phyloP scores from a whole-genome alignment of 805 yeast genomes.

The Debaryomyces hansenii region DNA sequence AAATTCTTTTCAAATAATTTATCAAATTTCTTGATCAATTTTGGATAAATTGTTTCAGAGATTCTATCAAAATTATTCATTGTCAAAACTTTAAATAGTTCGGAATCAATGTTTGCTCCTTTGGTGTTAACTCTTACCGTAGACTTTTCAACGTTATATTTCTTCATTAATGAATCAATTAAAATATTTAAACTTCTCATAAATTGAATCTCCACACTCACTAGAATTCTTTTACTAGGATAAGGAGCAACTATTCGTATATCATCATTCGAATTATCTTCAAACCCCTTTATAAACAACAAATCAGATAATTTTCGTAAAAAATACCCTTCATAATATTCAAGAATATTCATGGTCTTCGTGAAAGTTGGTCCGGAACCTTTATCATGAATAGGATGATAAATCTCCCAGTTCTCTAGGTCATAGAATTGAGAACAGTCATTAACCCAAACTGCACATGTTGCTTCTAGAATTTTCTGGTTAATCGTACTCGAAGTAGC shows the following conservation, averaged over 20 bases:
- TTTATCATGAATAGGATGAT: conserved; percentile 9
- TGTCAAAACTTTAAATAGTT: conserved; percentile 38
- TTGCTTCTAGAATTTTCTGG: conserved; percentile 41
- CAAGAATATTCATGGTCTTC: conserved; percentile 33
- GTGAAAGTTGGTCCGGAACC: conserved; percentile 24
- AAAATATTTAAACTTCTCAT: conserved; percentile 43
- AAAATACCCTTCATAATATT: conserved; percentile 36
- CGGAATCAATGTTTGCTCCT: conserved; percentile 20
- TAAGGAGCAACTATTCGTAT: conserved; percentile 34
- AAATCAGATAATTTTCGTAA: conserved; percentile 28
- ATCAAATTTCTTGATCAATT: conserved; percentile 33
- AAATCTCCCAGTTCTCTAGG: conserved; percentile 41
- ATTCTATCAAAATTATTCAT: conserved; percentile 44
- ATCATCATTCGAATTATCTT: conserved; percentile 12
- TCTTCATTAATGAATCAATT: conserved; percentile 42
- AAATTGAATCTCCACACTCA: conserved; percentile 45
- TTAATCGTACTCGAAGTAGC: conserved; percentile 30
- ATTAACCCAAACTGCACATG: conserved; percentile 45
- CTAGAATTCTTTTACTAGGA: conserved; percentile 40
- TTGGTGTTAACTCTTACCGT: conserved; percentile 7
- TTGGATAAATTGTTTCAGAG: conserved; percentile 30
- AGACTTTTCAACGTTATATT: conserved; percentile 26
- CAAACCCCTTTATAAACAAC: conserved; percentile 19
- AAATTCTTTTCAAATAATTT: conserved; percentile 34
- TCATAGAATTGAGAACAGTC: conserved; percentile 46